Conservation (phyloP, 306 rosid species). For the Gillenia trifoliata region DNA sequence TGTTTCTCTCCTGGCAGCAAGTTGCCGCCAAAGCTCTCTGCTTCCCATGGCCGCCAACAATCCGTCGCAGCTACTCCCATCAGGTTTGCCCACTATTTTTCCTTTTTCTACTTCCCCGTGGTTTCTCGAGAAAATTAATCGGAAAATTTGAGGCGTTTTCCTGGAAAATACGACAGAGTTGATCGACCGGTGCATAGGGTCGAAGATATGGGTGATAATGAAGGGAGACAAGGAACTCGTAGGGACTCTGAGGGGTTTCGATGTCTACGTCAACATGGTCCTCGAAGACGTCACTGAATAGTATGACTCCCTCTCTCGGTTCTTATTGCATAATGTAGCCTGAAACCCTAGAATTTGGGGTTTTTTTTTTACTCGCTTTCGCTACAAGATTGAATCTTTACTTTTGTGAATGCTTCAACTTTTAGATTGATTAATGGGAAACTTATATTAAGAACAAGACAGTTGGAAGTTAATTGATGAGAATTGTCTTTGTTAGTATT, state of each 20-base stretch:
- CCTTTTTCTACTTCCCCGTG: neutral
- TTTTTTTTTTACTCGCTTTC: neutral
- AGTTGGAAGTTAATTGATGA: neutral
- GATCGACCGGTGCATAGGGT: constrained; percentile 94
- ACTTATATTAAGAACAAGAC: too few species aligned
- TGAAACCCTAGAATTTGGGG: constrained; percentile 15
- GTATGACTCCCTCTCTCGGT: constrained; percentile 34
- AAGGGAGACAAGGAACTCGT: constrained; percentile 99
- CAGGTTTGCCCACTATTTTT: constrained; percentile 37
- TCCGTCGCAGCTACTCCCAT: constrained; percentile 92
- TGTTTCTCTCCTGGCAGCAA: too few species aligned
- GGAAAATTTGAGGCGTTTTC: neutral
- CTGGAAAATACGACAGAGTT: constrained; percentile 58
- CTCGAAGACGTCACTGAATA: constrained; percentile 97
- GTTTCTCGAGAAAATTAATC: neutral
- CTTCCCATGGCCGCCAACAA: constrained; percentile 73
- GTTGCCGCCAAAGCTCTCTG: neutral
- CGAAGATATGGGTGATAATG: constrained; percentile 98
- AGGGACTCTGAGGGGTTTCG: constrained; percentile 90
- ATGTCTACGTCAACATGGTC: constrained; percentile 96
- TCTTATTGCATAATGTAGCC: neutral
- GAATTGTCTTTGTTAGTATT: neutral
- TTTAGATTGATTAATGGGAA: neutral
- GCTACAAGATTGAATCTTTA: neutral
- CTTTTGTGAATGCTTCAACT: neutral